Percentiles rank a stretch among this genome's conserved stretches.
These are phyloP conservation scores for Pseudonitzschia pungens DNA, from an alignment of 108 stramenopile genomes.

Conservation along the genomic window DNA sequence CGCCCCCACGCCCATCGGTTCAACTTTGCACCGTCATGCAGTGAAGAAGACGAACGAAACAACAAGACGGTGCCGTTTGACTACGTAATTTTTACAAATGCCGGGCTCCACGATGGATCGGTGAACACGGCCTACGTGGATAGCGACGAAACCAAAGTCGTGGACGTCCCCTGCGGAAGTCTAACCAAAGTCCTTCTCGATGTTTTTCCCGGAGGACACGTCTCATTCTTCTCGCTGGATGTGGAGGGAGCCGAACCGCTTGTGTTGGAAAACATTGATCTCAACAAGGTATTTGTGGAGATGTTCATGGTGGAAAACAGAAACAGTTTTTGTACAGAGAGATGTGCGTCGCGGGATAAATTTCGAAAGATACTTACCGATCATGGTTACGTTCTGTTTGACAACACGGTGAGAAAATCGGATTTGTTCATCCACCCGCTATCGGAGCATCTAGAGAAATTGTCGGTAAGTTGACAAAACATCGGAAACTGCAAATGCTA, in stretches of 20 bases:
- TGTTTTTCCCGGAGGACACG: not conserved
- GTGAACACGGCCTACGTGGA: slow-evolving; percentile 14
- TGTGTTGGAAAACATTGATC: slow-evolving; percentile 61
- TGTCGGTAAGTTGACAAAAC: no score
- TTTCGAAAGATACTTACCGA: no score
- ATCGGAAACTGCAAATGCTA: no score
- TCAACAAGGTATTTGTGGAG: slow-evolving; percentile 42
- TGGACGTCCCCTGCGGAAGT: slow-evolving; percentile 56
- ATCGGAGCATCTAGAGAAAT: no score
- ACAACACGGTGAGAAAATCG: no score
- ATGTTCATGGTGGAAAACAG: slow-evolving; percentile 59
- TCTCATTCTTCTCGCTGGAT: slow-evolving; percentile 59
- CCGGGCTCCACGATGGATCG: slow-evolving; percentile 28
- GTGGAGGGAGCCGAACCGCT: slow-evolving; percentile 63
- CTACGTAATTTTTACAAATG: slow-evolving; percentile 42
- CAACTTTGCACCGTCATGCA: slow-evolving; percentile 54
- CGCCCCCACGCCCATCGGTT: slow-evolving; percentile 50
- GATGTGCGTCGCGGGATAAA: no score
- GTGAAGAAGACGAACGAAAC: not conserved
- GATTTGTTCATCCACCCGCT: no score
- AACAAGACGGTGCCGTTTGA: slow-evolving; percentile 35
- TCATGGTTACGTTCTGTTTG: no score
- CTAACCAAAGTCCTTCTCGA: slow-evolving; percentile 43
- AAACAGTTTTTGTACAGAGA: slow-evolving; percentile 37
- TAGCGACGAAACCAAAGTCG: not conserved